Conservation (phyloP, 345 rosid genomes). For the Lenwebbia sp. region DNA sequence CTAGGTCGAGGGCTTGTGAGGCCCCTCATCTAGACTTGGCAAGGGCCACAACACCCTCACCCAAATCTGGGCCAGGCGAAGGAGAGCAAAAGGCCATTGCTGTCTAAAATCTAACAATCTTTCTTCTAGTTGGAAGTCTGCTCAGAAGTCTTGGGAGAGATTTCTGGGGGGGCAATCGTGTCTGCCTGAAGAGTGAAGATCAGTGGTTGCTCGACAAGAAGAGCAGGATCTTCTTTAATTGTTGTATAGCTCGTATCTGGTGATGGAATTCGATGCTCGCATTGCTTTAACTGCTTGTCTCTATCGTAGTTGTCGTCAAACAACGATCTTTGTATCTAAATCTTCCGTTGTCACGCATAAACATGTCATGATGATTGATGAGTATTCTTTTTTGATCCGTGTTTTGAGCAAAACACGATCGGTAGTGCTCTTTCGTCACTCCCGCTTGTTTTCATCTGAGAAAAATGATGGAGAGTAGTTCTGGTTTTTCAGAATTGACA, state of each 20-base stretch:
- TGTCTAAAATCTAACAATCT: too few relatives aligned
- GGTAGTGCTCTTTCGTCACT: not conserved
- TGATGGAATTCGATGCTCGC: conserved; percentile 14
- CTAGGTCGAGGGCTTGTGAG: too few relatives aligned
- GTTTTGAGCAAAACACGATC: not conserved
- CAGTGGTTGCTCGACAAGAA: conserved; percentile 7
- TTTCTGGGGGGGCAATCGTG: conserved; percentile 5
- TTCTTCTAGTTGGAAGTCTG: too few relatives aligned
- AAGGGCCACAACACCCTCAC: too few relatives aligned
- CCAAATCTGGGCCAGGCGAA: too few relatives aligned
- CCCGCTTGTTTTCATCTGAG: not conserved
- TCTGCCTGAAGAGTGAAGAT: conserved; percentile 8
- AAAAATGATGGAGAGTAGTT: not conserved
- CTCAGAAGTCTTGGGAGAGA: not conserved
- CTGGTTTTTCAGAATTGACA: not conserved
- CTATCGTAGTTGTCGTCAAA: conserved; percentile 11
- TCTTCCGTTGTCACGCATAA: not conserved
- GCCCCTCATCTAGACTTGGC: too few relatives aligned
- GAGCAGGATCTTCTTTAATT: conserved; percentile 16
- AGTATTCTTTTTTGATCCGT: not conserved
- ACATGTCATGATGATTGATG: conserved; percentile 5
- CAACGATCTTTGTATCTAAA: conserved; percentile 26
- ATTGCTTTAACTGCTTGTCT: conserved; percentile 9
- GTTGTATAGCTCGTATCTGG: conserved; percentile 21
- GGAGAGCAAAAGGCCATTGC: too few relatives aligned